Percentiles rank a stretch among this genome's conserved stretches.
Evolutionary conservation across 257 asterid species (phyloP).

Genomic region (Buddleja alternifolia): DNA sequence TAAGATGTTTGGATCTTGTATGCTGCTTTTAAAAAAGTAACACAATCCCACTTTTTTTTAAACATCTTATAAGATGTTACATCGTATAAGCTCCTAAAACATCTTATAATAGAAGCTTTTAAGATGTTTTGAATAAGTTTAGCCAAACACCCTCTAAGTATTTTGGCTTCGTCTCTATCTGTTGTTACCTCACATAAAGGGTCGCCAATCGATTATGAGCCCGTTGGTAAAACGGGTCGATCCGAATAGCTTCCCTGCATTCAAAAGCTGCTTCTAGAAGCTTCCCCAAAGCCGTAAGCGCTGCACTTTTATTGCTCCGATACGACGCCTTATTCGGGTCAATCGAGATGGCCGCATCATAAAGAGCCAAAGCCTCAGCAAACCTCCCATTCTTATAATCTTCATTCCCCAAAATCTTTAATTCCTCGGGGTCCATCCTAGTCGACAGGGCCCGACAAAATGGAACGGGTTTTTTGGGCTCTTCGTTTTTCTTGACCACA

Average conservation of each 20-base stretch:
- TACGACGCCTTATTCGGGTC: constrained; percentile 93
- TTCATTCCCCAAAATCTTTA: constrained; percentile 92
- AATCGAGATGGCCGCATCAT: constrained; percentile 91
- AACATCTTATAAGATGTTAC: too few relatives aligned
- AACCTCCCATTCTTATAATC: constrained; percentile 93
- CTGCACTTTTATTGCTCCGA: constrained; percentile 95
- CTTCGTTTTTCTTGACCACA: constrained; percentile 52
- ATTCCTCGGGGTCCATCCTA: constrained; percentile 88
- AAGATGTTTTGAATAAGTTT: too few relatives aligned
- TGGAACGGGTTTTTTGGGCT: constrained; percentile 47
- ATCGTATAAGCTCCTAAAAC: too few relatives aligned
- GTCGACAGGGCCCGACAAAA: constrained; percentile 88
- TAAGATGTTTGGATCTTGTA: too few relatives aligned
- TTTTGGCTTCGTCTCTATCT: too few relatives aligned
- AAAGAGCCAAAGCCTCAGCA: constrained; percentile 84
- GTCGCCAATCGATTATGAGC: constrained; percentile 85
- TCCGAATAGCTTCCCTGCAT: constrained; percentile 80
- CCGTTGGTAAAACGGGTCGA: constrained; percentile 75
- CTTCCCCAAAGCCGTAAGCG: constrained; percentile 84
- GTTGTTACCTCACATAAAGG: constrained; percentile 59
- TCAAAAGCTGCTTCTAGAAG: constrained; percentile 93
- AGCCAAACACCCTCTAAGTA: too few relatives aligned
- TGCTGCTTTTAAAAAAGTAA: too few relatives aligned
- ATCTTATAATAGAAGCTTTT: too few relatives aligned
- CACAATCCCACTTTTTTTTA: too few relatives aligned